Conservation (phyloP, 2,329 filamentous ascomycete species). For the Colletotrichum chlorophyti region DNA sequence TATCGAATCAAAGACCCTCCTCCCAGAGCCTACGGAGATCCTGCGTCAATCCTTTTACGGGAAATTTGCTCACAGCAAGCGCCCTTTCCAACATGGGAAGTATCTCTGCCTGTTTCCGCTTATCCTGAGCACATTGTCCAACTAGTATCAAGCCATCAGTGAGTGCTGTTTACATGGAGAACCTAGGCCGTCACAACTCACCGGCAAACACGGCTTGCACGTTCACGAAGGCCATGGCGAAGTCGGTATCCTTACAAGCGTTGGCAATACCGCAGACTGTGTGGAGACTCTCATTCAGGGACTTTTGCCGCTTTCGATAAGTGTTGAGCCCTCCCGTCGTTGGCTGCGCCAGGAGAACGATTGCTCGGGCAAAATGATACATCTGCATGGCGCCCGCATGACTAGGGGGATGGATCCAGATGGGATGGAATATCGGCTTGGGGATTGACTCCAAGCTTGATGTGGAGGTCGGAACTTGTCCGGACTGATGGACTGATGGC, state of each 20-base stretch:
- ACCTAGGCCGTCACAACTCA: background rate
- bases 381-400: slow-evolving; percentile 55
- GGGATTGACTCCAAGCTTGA: slow-evolving; percentile 37
- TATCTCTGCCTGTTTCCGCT: slow-evolving; percentile 5
- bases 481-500: background rate
- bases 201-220: slow-evolving; percentile 18
- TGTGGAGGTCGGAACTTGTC: slow-evolving; percentile 28
- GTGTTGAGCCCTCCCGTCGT: slow-evolving; percentile 41
- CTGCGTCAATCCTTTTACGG: slow-evolving; percentile 7
- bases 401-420: slow-evolving; percentile 54
- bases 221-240: slow-evolving; percentile 12
- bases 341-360: slow-evolving; percentile 38
- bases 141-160: background rate
- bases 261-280: slow-evolving; percentile 48
- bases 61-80: slow-evolving; percentile 7
- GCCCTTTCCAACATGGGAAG: background rate
- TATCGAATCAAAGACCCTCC: background rate
- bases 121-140: slow-evolving; percentile 15
- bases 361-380: slow-evolving; percentile 56
- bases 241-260: background rate
- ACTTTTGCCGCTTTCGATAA: slow-evolving; percentile 39
- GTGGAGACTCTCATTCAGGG: slow-evolving; percentile 22
- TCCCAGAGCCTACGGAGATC: slow-evolving; percentile 6
- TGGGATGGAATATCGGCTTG: slow-evolving; percentile 46
- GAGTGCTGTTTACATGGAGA: too few relatives aligned